Evolutionary conservation across 331 rosid species (phyloP).

Genomic region (Prunus yedoensis): DNA sequence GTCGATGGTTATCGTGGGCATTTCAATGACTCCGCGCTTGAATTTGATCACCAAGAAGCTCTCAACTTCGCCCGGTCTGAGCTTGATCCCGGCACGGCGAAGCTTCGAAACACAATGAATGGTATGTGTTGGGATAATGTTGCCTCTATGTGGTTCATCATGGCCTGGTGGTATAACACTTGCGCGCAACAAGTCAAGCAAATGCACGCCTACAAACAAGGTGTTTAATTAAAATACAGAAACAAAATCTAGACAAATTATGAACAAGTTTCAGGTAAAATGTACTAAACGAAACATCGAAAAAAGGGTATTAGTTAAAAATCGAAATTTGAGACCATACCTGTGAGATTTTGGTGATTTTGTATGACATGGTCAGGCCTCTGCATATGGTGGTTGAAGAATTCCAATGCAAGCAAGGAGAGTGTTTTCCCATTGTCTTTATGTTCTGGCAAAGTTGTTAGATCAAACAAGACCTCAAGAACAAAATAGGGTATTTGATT

Average conservation of each 20-base stretch:
- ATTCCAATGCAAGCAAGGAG: slow-evolving; percentile 36
- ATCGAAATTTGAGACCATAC: neutral
- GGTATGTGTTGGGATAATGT: slow-evolving; percentile 42
- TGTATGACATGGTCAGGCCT: slow-evolving; percentile 33
- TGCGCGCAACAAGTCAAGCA: slow-evolving; percentile 56
- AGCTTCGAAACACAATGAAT: slow-evolving; percentile 72
- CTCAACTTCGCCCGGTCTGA: slow-evolving; percentile 18
- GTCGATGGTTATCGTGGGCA: slow-evolving; percentile 55
- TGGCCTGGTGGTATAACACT: slow-evolving; percentile 33
- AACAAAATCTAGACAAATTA: no score
- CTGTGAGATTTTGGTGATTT: slow-evolving; percentile 11
- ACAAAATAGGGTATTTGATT: slow-evolving; percentile 64
- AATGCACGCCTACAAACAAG: slow-evolving; percentile 24
- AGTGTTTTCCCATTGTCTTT: slow-evolving; percentile 19
- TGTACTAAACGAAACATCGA: no score
- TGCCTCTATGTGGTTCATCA: slow-evolving; percentile 7
- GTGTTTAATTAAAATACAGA: neutral
- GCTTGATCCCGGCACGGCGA: slow-evolving; percentile 50
- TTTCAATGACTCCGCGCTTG: slow-evolving; percentile 49
- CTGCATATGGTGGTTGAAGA: slow-evolving; percentile 47
- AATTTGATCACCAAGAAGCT: slow-evolving; percentile 46
- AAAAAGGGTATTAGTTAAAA: no score
- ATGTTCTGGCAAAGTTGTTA: slow-evolving; percentile 28
- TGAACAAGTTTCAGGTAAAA: no score
- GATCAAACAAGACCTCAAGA: slow-evolving; percentile 36